Base-by-base conservation (phyloP, 495 filamentous ascomycete species). In the Tuber calosporum region DNA sequence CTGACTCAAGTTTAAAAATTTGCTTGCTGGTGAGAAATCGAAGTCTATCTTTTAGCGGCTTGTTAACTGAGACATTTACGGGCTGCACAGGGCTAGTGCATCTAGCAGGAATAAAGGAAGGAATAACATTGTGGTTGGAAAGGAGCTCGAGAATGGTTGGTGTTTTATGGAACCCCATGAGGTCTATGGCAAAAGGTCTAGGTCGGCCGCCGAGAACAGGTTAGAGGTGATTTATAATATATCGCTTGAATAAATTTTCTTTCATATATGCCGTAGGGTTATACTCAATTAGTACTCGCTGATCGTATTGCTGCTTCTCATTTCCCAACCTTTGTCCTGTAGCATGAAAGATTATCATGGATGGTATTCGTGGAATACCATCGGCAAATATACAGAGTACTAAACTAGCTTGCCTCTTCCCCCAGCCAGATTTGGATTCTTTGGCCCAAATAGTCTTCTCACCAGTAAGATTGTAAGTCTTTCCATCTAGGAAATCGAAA, bases 311-410 rank as follows among this genome's bases (percentile, higher is more conserved):
- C n/a, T n/a, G n/a, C n/a, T n/a, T n/a, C n/a, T n/a, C n/a, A n/a
- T n/a, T n/a, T 9, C 17, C 36, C 19, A 11, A 8, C 1, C 41
- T n/a, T 70, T 34, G 45, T 8, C 42, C 17, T 36, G 19, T 72
- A 2, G 20, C 36, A 53, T 72, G 7, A 34, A 67, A 72, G 22
- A 72, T 72, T 66, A 67, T 66, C 11, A 67, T 22, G 43, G 53
- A 37, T 66, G 36, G 70, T 20, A 72, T 53, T 42, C 38, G 58
- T 42, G 20, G 34, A 19, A 67, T 5, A 1, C 58, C 58, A 67
- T 67, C 58, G 22, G 58, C 37, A 72, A 72, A 72, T 30, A 72
- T 67, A 39, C 36, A 72, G 7, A 72, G 53, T 11, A 72, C 70
- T 9, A 72, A 48, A 48, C 34, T 67, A 20, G 70, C 53, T 40